Evolutionary conservation across 768 basidiomycete species (phyloP).

Genomic region (Kwoniella shandongensis): DNA sequence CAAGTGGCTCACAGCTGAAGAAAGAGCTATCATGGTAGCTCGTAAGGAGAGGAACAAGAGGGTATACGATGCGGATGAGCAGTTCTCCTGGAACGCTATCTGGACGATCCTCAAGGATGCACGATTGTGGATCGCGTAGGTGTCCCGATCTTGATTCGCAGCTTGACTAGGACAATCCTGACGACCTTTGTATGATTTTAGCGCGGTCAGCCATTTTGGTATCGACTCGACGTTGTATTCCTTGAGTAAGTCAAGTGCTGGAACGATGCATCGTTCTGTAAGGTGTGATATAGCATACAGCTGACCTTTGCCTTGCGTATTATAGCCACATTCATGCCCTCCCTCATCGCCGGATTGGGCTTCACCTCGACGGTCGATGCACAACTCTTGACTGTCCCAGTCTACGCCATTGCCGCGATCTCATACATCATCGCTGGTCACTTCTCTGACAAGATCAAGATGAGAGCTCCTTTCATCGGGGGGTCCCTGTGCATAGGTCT

Average conservation of each 20-base stretch:
- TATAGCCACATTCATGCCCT: constrained; percentile 22
- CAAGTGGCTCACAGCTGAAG: constrained; percentile 31
- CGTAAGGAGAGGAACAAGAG: constrained; percentile 23
- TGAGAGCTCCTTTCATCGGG: constrained; percentile 29
- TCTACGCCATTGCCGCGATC: constrained; percentile 28
- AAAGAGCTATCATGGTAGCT: constrained; percentile 23
- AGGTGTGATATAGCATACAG: no score
- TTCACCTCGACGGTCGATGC: constrained; percentile 27
- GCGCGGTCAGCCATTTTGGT: constrained; percentile 35
- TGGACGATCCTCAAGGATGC: constrained; percentile 3
- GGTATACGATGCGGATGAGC: constrained; percentile 33
- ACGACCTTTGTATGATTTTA: no score
- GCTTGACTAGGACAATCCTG: no score
- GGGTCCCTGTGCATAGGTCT: neutral
- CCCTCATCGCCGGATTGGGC: constrained; percentile 36
- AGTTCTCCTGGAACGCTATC: constrained; percentile 25
- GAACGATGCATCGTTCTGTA: no score
- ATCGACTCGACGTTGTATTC: constrained; percentile 30
- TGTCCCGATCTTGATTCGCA: neutral
- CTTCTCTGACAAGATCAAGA: constrained; percentile 25
- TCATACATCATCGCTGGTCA: constrained; percentile 14
- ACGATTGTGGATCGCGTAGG: constrained; percentile 10
- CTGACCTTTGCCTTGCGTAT: constrained; percentile 10
- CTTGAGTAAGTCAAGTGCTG: constrained; percentile 17
- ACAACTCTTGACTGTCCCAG: constrained; percentile 39